Evolutionary conservation across 257 asterid species (phyloP), one percentile per base, ranked within the genome.

Genomic region (Solanum rostratum): DNA sequence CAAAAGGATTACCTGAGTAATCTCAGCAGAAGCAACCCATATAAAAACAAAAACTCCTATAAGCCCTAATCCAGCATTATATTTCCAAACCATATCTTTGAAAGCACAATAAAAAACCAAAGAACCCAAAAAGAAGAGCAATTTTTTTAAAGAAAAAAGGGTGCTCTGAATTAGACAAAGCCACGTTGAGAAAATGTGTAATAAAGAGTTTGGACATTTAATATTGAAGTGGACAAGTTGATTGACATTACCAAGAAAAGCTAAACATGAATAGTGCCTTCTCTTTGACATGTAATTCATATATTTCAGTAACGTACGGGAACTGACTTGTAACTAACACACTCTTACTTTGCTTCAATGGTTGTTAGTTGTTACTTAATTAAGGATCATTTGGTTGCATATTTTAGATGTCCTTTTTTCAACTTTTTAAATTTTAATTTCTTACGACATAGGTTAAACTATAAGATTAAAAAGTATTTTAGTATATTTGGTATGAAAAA

Each of bases 11-110:
- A 94, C 98, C 98, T 92, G 97, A n/a, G 98, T 95, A 88, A 93
- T 86, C 91, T 95, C 98, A 9, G 98, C 97, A 63, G 95, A 89
- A 86, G 94, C 85, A 83, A 95, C 98, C 97, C 98, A 95, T 87
- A 93, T 92, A 71, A 95, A 54, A 76, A 95, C 98, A 89, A 92
- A 89, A 78, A 91, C 90, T 83, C 95, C 98, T 82, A 95, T 95
- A 88, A 93, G 83, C 69, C 90, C 94, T 89, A 93, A 85, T 46
- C 97, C 97, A 2, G 95, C 92, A 83, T 81, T 85, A 81, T 95
- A 93, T 88, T 89, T 91, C 95, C 95, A 93, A 68, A 91, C 89
- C 98, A 92, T 92, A 81, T 65, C 87, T 82, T 88, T 84, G 84
- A 60, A 71, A 37, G 10, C 83, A 79, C 82, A 57, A 15, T 57